Evolutionary conservation across 768 basidiomycete species (phyloP).

Genomic region (Lactarius tabidus): DNA sequence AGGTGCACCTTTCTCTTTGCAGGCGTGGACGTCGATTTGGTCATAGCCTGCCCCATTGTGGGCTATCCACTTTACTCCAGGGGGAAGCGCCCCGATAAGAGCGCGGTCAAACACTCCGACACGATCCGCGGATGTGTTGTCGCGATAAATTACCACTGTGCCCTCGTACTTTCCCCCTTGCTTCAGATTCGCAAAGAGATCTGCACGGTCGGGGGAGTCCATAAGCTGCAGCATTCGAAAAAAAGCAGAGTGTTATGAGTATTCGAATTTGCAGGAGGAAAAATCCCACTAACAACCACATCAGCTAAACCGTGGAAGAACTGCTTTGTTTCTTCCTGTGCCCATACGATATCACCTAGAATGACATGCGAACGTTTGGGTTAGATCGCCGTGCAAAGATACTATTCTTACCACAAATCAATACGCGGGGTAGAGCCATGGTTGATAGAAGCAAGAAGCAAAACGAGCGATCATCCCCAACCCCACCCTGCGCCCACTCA

Average conservation of each 20-base stretch:
- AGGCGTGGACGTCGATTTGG: constrained; percentile 72
- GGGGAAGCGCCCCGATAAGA: constrained; percentile 63
- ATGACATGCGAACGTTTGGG: neutral
- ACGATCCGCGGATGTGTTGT: constrained; percentile 57
- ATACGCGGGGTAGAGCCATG: constrained; percentile 29
- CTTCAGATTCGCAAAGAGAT: constrained; percentile 62
- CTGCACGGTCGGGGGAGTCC: constrained; percentile 58
- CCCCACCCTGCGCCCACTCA: neutral
- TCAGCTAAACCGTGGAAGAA: constrained; percentile 68
- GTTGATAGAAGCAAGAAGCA: neutral
- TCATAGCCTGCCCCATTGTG: constrained; percentile 95
- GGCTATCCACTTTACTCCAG: constrained; percentile 76
- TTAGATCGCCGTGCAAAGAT: neutral
- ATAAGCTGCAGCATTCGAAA: constrained; percentile 37
- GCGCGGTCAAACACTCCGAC: constrained; percentile 82
- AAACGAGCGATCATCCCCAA: neutral
- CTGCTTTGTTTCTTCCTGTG: constrained; percentile 63
- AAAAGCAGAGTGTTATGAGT: neutral
- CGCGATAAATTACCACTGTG: constrained; percentile 72
- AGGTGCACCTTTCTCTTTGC: constrained; percentile 59
- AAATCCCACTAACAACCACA: constrained; percentile 56
- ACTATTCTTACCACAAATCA: constrained; percentile 34
- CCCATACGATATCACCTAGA: constrained; percentile 73
- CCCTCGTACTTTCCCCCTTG: constrained; percentile 70
- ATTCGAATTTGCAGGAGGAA: neutral